Base-by-base conservation (phyloP, 345 rosid genomes). In the Syzygium aqueum region DNA sequence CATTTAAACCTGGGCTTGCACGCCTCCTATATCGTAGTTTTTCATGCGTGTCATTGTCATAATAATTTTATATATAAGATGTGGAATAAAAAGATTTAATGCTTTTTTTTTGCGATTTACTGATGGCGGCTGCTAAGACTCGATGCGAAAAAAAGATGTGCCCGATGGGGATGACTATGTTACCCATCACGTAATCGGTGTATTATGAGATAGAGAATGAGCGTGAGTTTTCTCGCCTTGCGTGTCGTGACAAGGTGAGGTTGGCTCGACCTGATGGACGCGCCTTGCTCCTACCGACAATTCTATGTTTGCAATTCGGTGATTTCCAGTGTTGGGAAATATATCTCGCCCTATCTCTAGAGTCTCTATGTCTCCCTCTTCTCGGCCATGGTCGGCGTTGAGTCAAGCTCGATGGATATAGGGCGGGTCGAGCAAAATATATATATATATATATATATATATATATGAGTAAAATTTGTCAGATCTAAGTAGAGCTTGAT, bases 391-490 rank as follows among this genome's bases (percentile, higher is more conserved):
- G 51, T 50, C 2, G 51, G 13, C 12, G 13, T 50, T 50, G 46
- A 25, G 30, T 11, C 30, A 25, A 59, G 15, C 15, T 59, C 30
- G 0, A 59, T 59, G 65, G 0, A 59, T 4, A 14, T 27, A 59
- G 0, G 3, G 7, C 11, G 1, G n/a, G 2, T 9, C 0, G n/a
- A 56, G 28, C 12, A 59, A 0, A 59, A 59, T 0, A 0, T 59
- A 59, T 11, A 57, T 57, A 11, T 57, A n/a, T n/a, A n/a, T n/a
- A n/a, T n/a, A n/a, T n/a, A n/a, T n/a, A 59, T 0, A 0, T 59
- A 59, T 11, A 57, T 57, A 11, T 57, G 28, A 59, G 65, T 27
- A n/a, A 27, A 11, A 59, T 59, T 59, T 59, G 30, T 59, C 7
- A 5, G 1, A 59, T 59, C 15, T 27, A 59, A 0, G 15, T 59